Conservation (phyloP, 495 filamentous ascomycete genomes). For the Aspergillus sclerotioniger region DNA sequence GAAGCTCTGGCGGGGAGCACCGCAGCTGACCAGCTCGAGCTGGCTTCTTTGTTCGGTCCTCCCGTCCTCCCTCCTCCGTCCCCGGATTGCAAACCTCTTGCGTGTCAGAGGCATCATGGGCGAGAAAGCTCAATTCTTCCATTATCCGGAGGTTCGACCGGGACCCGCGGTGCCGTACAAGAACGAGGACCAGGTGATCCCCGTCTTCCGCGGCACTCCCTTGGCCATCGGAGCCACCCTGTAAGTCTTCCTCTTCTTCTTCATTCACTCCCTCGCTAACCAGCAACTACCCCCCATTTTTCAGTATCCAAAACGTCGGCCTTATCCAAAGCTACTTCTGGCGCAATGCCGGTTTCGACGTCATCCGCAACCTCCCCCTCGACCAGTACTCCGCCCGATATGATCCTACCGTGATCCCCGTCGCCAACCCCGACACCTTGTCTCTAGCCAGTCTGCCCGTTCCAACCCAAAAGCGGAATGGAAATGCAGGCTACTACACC, state of each 20-base stretch:
- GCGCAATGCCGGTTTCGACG: conserved; percentile 71
- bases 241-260: conserved; percentile 31
- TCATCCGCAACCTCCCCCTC: conserved; percentile 58
- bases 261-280: not conserved
- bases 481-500: conserved; percentile 57
- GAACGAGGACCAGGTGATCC: conserved; percentile 49
- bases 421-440: conserved; percentile 40
- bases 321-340: conserved; percentile 63
- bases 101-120: conserved; percentile 21
- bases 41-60: not conserved
- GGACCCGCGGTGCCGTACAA: conserved; percentile 47
- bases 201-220: conserved; percentile 51
- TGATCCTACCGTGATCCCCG: conserved; percentile 82
- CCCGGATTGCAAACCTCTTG: not conserved
- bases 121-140: conserved; percentile 29
- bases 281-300: not conserved
- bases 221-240: conserved; percentile 49
- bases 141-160: conserved; percentile 45
- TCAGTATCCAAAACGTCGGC: conserved; percentile 53
- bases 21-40: too few relatives aligned
- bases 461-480: conserved; percentile 30
- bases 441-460: conserved; percentile 25
- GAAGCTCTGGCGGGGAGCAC: too few relatives aligned
- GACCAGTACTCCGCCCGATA: conserved; percentile 61
- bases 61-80: not conserved